Percentiles rank a stretch among this genome's conserved stretches.
These are phyloP conservation scores for Hemileccinum rubropunctum DNA, from an alignment of 768 basidiomycete species.

Conservation along the genomic window DNA sequence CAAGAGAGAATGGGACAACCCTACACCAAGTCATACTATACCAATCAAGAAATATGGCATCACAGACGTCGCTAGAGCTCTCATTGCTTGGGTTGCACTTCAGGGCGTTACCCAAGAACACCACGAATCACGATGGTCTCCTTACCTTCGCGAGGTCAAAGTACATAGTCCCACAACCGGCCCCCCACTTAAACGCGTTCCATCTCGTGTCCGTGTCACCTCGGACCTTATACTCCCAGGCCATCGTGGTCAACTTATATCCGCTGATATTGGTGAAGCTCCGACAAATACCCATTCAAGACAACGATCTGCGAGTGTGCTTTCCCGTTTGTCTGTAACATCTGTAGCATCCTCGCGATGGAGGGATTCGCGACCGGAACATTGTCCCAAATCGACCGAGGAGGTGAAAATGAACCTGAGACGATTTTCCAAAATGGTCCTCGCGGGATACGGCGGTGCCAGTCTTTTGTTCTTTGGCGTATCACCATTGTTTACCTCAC, in stretches of 20 bases:
- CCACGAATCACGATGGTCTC: constrained; percentile 72
- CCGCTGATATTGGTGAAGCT: constrained; percentile 76
- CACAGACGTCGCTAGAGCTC: constrained; percentile 62
- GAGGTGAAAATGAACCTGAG: constrained; percentile 71
- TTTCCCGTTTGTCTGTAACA: constrained; percentile 24
- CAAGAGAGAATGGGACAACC: constrained; percentile 70
- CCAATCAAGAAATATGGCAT: constrained; percentile 63
- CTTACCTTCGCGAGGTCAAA: constrained; percentile 62
- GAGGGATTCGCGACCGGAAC: constrained; percentile 24
- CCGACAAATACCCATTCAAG: constrained; percentile 31
- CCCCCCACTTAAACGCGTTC: constrained; percentile 30
- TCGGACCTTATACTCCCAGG: constrained; percentile 70
- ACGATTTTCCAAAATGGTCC: constrained; percentile 76
- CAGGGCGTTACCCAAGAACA: constrained; percentile 81
- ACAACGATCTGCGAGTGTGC: constrained; percentile 29
- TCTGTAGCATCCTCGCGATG: constrained; percentile 26
- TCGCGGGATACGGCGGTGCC: constrained; percentile 84
- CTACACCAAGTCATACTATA: constrained; percentile 46
- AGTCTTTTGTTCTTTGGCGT: constrained; percentile 81
- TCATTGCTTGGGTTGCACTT: constrained; percentile 77
- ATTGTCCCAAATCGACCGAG: constrained; percentile 32
- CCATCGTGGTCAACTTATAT: constrained; percentile 68
- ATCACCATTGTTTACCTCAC: constrained; percentile 32
- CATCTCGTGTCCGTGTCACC: constrained; percentile 68
- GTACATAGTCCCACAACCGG: constrained; percentile 46